Conservation (phyloP, 2,329 filamentous ascomycete genomes). For the Cladobotryum protrusum region DNA sequence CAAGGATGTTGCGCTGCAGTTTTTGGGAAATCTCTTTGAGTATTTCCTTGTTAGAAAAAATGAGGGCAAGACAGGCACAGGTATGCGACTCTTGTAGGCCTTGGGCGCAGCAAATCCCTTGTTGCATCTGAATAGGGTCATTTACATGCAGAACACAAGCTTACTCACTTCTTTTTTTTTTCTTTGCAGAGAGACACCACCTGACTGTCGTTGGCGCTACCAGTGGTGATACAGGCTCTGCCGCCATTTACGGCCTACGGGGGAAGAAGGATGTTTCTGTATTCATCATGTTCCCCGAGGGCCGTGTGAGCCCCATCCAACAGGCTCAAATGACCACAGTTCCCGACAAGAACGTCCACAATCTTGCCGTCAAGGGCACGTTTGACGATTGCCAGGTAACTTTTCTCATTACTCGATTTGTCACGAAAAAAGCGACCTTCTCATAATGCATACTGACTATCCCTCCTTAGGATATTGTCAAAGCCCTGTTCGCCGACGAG, state of each 20-base stretch:
- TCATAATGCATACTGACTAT: conserved; percentile 72
- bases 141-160: background rate
- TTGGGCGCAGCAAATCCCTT: background rate
- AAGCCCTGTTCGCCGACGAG: conserved; percentile 81
- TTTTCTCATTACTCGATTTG: background rate
- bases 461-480: conserved; percentile 87
- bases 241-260: conserved; percentile 88
- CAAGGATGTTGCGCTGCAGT: conserved; percentile 84
- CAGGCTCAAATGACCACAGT: conserved; percentile 97
- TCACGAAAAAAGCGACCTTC: background rate
- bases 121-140: too few relatives aligned
- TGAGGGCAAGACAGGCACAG: conserved; percentile 55
- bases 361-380: conserved; percentile 79
- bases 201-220: conserved; percentile 83
- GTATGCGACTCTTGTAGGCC: conserved; percentile 24
- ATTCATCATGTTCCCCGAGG: conserved; percentile 90
- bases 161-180: conserved; percentile 12
- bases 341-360: conserved; percentile 85
- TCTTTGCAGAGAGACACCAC: conserved; percentile 58
- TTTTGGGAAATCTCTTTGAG: conserved; percentile 92
- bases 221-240: conserved; percentile 84
- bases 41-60: conserved; percentile 77
- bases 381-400: conserved; percentile 90
- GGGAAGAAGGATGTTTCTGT: conserved; percentile 97
- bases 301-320: conserved; percentile 84